Conservation (phyloP, 2,329 filamentous ascomycete species). For the Aureobasidium sp. region DNA sequence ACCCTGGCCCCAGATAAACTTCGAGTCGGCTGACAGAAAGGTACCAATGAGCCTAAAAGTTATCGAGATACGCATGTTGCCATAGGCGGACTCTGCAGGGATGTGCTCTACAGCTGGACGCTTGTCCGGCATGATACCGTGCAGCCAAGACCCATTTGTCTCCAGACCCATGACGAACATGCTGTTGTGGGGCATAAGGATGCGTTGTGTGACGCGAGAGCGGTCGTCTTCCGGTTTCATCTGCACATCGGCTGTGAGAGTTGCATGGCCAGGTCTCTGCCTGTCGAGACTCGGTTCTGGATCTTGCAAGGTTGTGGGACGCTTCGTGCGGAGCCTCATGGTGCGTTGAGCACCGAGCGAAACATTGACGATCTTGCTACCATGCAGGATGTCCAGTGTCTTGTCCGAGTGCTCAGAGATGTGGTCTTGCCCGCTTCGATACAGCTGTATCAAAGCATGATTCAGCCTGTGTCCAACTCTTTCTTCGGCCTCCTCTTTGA, state of each 20-base stretch:
- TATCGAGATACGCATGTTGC: slow-evolving; percentile 75
- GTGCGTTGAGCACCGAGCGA: slow-evolving; percentile 87
- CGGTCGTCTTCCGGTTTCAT: slow-evolving; percentile 25
- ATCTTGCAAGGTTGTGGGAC: slow-evolving; percentile 26
- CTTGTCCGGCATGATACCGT: slow-evolving; percentile 87
- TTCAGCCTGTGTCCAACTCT: slow-evolving; percentile 75
- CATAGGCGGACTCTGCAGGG: slow-evolving; percentile 61
- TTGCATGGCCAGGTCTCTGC: background rate
- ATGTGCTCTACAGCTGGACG: slow-evolving; percentile 61
- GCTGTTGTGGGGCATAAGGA: slow-evolving; percentile 78
- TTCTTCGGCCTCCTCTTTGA: slow-evolving; percentile 63
- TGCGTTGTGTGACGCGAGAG: slow-evolving; percentile 55
- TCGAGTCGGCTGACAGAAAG: slow-evolving; percentile 60
- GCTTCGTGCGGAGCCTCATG: slow-evolving; percentile 85
- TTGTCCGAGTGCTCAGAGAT: slow-evolving; percentile 98
- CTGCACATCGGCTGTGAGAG: background rate
- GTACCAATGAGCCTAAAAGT: slow-evolving; percentile 89
- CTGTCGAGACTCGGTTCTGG: background rate
- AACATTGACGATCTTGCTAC: slow-evolving; percentile 82
- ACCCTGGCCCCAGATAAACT: slow-evolving; percentile 85
- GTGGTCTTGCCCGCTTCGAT: slow-evolving; percentile 80
- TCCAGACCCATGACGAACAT: slow-evolving; percentile 72
- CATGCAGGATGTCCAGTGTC: slow-evolving; percentile 78
- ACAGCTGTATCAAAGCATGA: slow-evolving; percentile 87
- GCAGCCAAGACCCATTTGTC: slow-evolving; percentile 83